Evolutionary conservation across 495 filamentous ascomycete genomes (phyloP), one percentile per base, ranked within the genome.

Genomic region (Penicillium nucicola): DNA sequence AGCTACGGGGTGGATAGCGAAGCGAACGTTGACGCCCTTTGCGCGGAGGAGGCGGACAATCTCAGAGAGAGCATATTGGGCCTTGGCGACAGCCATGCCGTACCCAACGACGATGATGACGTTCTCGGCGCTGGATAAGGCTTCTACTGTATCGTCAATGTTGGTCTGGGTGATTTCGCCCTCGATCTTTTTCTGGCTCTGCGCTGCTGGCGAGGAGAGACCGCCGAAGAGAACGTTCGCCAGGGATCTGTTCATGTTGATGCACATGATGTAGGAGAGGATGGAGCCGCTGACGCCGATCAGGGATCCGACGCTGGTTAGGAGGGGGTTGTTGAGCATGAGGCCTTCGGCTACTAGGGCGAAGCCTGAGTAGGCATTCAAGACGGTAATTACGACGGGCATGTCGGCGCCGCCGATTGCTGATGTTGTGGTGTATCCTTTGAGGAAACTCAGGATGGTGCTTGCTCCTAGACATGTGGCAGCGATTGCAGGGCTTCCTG

Each of bases 41-140:
- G 79, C 62, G 25, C 86, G 83, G 10, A 90, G 71, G 71, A 84
- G 80, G n/a, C 71, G 57, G 9, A 84, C 85, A 44, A 92, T 89
- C 53, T 90, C 87, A 9, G 84, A 83, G 34, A 90, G 89, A 19
- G 87, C 86, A 56, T 92, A 91, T 64, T 92, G 88, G 6, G 88
- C 87, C 71, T 91, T 90, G 12, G 88, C 88, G 4, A 92, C 88
- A 0, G 88, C 88, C 88, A 92, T 92, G 33, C 88, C 88, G 45
- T 92, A 92, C 1, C 88, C 88, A 11, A 91, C 87, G 3, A 90
- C 82, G 30, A 92, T 90, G 51, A 92, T 89, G 49, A 91, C 87
- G 32, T 72, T 87, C 56, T 90, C 85, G 1, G 86, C 85, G 39
- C 83, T 84, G 14, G 78, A 67, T 0, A 92, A 75, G 0, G 82